Percentiles rank a stretch among this genome's conserved stretches.
Conservation (phyloP, 129 eudicot species). For the Artemisia argyi region DNA sequence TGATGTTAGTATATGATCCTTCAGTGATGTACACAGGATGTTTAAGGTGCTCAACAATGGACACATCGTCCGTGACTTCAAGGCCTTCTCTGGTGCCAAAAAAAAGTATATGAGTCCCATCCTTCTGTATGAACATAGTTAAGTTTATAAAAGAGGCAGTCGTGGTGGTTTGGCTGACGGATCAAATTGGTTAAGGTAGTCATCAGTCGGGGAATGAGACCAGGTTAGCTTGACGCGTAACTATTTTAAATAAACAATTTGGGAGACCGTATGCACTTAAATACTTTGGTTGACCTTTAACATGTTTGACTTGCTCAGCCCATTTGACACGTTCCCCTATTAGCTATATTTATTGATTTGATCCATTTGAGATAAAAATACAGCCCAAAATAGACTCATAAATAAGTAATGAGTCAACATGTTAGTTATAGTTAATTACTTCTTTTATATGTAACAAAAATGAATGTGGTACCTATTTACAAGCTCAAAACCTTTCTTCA, state of each 20-base stretch:
- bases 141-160: not conserved
- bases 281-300: not conserved
- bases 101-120: not conserved
- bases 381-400: too few relatives aligned
- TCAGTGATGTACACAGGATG: slow-evolving; percentile 98
- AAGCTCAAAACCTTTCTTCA: slow-evolving; percentile 93
- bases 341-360: not conserved
- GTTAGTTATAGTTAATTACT: not conserved
- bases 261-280: not conserved
- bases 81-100: slow-evolving; percentile 70
- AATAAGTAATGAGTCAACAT: too few relatives aligned
- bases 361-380: not conserved
- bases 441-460: not conserved
- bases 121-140: not conserved
- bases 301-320: too few relatives aligned
- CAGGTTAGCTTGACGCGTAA: too few relatives aligned
- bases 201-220: too few relatives aligned
- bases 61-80: slow-evolving; percentile 98
- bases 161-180: not conserved
- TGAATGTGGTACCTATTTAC: slow-evolving; percentile 70
- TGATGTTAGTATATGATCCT: slow-evolving; percentile 97
- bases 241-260: not conserved
- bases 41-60: slow-evolving; percentile 93
- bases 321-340: too few relatives aligned
- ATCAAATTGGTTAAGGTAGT: not conserved